These are phyloP conservation scores for Phytophthora hybrid DNA, from an alignment of 352 stramenopile species.

Conservation along the genomic window DNA sequence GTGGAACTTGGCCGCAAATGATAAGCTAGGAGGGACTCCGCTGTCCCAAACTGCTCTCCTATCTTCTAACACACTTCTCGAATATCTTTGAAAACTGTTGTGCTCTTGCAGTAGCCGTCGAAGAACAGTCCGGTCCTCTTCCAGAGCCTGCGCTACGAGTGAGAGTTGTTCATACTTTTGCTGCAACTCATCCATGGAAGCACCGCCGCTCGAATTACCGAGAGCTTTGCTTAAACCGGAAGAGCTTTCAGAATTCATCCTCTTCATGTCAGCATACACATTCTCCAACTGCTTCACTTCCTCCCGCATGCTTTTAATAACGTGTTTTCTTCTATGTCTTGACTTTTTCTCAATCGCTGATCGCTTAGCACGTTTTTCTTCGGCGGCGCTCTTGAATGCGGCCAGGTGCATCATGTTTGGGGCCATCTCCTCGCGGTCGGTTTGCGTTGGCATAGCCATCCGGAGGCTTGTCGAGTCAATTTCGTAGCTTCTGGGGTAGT, in stretches of 20 bases:
- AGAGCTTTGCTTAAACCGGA: background rate
- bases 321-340: conserved; percentile 31
- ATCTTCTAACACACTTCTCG: conserved; percentile 15
- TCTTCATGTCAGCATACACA: conserved; percentile 44
- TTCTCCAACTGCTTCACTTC: conserved; percentile 56
- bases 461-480: background rate
- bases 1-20: conserved; percentile 39
- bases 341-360: conserved; percentile 66
- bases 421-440: conserved; percentile 13
- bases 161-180: conserved; percentile 41
- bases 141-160: conserved; percentile 46
- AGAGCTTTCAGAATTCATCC: conserved; percentile 18
- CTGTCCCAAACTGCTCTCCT: conserved; percentile 24
- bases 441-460: conserved; percentile 3
- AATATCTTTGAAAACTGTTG: conserved; percentile 31
- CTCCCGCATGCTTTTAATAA: conserved; percentile 51
- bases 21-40: conserved; percentile 46
- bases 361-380: conserved; percentile 43
- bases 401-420: background rate
- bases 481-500: background rate
- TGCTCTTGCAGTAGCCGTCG: conserved; percentile 34
- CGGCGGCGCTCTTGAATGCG: conserved; percentile 10
- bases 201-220: background rate
- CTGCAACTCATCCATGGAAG: conserved; percentile 6
- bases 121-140: conserved; percentile 49